Conservation (phyloP, 768 basidiomycete species). For the Fomitopsis pulvina region DNA sequence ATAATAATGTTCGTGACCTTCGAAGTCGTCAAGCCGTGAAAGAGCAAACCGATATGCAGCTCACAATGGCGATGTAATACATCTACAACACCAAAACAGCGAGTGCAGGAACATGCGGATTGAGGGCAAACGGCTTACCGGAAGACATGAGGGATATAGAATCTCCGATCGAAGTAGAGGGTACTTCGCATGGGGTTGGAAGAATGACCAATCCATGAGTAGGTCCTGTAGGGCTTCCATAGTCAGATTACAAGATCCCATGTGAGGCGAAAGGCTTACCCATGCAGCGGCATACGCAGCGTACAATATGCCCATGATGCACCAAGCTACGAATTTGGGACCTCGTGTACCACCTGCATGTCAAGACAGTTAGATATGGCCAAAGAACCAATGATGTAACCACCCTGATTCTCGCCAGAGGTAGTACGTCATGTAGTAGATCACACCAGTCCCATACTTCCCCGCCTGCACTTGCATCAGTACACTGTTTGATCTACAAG, state of each 20-base stretch:
- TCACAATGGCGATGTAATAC: conserved; percentile 78
- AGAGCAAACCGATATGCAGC: conserved; percentile 10
- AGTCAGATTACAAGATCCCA: background rate
- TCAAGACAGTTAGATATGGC: background rate
- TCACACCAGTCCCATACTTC: conserved; percentile 69
- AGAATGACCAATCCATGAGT: conserved; percentile 88
- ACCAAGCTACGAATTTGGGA: conserved; percentile 59
- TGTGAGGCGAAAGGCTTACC: conserved; percentile 39
- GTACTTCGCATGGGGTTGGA: conserved; percentile 48
- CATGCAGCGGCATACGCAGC: conserved; percentile 71
- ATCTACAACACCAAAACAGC: conserved; percentile 38
- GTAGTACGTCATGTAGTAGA: conserved; percentile 62
- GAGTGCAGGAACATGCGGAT: background rate
- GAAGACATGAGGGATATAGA: conserved; percentile 57
- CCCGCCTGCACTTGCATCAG: conserved; percentile 62
- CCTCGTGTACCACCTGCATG: conserved; percentile 30
- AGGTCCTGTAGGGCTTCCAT: conserved; percentile 50
- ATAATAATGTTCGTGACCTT: conserved; percentile 67
- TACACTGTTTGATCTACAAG: no score
- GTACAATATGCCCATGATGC: conserved; percentile 54
- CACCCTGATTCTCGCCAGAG: conserved; percentile 69
- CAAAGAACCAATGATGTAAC: background rate
- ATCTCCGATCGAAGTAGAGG: conserved; percentile 69
- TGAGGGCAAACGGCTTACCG: conserved; percentile 32
- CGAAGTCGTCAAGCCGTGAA: background rate